phyloP scores from a whole-genome alignment of 345 rosid species.

The Alliaria petiolata region DNA sequence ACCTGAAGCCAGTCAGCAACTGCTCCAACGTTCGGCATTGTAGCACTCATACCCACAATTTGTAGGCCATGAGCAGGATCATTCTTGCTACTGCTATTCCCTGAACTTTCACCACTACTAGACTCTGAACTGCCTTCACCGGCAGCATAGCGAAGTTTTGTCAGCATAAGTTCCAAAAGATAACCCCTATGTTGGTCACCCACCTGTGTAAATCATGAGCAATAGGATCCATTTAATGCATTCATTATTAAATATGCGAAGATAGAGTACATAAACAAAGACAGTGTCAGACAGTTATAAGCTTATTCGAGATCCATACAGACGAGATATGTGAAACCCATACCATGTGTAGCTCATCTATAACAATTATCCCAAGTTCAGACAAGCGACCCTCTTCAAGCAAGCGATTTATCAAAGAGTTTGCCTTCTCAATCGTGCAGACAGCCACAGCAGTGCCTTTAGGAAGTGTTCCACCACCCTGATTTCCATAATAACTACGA shows the following conservation, averaged over 20 bases:
- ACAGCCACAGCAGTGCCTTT: constrained; percentile 97
- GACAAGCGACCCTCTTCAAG: constrained; percentile 95
- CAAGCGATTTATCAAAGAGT: constrained; percentile 76
- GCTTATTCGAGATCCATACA: constrained; percentile 11
- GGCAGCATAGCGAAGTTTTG: constrained; percentile 96
- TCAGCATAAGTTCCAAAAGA: constrained; percentile 91
- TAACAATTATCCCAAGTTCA: constrained; percentile 92
- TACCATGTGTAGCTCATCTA: constrained; percentile 99
- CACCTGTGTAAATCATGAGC: constrained; percentile 51
- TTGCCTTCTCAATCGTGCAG: constrained; percentile 99
- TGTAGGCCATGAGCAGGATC: constrained; percentile 85
- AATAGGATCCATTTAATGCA: constrained; percentile 14
- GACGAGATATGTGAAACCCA: constrained; percentile 9
- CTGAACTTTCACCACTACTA: constrained; percentile 84
- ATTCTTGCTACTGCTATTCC: constrained; percentile 70
- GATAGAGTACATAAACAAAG: constrained; percentile 19
- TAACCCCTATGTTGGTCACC: constrained; percentile 96
- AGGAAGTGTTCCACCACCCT: constrained; percentile 97
- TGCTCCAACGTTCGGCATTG: constrained; percentile 97
- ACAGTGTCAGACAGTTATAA: constrained; percentile 12
- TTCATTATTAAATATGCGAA: background rate
- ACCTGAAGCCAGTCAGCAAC: constrained; percentile 99
- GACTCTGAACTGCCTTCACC: constrained; percentile 86
- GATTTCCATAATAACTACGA: constrained; percentile 88
- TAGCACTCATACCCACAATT: constrained; percentile 99